phyloP scores from a whole-genome alignment of 2,329 filamentous ascomycete genomes.

The Ilyonectria destructans region DNA sequence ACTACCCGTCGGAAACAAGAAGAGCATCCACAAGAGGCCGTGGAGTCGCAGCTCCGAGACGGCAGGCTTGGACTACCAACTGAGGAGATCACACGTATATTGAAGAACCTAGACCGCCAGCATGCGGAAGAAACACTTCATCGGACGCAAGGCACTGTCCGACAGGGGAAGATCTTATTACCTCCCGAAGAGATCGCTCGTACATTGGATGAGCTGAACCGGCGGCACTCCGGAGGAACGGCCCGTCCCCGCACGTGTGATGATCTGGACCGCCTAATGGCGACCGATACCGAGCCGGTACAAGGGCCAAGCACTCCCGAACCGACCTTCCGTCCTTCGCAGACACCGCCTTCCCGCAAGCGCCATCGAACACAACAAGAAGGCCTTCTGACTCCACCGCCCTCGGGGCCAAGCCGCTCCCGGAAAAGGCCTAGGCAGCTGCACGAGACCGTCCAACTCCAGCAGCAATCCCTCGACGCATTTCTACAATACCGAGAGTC shows the following conservation, averaged over 20 bases:
- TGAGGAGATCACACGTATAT: conserved; percentile 4
- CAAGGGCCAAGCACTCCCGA: neutral
- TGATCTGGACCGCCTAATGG: neutral
- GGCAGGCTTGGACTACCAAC: neutral
- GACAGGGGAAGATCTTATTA: neutral
- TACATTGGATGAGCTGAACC: neutral
- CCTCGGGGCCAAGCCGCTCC: conserved; percentile 8
- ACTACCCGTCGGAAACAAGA: neutral
- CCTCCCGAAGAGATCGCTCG: neutral
- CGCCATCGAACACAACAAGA: conserved; percentile 11
- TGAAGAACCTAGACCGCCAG: neutral
- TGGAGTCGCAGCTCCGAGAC: neutral
- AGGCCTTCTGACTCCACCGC: conserved; percentile 20
- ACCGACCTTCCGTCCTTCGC: neutral
- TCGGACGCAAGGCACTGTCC: neutral
- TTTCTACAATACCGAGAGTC: conserved; percentile 26
- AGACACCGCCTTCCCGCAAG: neutral
- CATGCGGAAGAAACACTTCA: neutral
- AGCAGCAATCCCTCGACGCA: conserved; percentile 18
- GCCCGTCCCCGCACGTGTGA: neutral
- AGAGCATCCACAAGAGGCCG: neutral
- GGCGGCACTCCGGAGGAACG: neutral
- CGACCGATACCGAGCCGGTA: neutral
- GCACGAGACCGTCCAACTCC: conserved; percentile 7
- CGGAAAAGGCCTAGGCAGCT: conserved; percentile 15